Evolutionary conservation across 2,329 filamentous ascomycete genomes (phyloP), one percentile per base, ranked within the genome.

Genomic region (Lasiodiplodia sp.): DNA sequence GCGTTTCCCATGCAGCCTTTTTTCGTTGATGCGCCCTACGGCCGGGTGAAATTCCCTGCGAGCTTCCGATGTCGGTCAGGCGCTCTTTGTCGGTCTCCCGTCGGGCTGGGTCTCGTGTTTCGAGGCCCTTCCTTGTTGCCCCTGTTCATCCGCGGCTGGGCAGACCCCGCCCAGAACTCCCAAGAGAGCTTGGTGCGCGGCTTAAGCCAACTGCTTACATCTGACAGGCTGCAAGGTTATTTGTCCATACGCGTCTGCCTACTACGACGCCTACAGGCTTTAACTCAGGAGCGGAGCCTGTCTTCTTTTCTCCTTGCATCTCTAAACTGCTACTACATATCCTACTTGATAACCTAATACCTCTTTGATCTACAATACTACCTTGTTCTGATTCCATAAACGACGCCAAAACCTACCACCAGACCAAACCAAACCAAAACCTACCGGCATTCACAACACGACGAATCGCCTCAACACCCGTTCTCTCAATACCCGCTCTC

Each of bases 141-240:
- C 31, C 16, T 21, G 16, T 16, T 21, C 16, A 12, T 21, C 37
- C 31, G 34, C 11, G 34, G 16, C 56, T 18, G 12, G 31, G 25
- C 7, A 1, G 16, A n/a, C 53, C 34, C 25, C 31, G 53, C 53
- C 53, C 5, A 57, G 53, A 38, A 12, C 21, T 16, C 21, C 56
- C 21, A 58, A 58, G 56, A 28, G 56, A 40, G 56, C 56, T 58
- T 58, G 56, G 56, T 58, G 23, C 21, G 21, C 37, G 37, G 56
- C 56, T 58, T 44, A 58, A 58, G 34, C 56, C 34, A 40, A 58
- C 56, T 44, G 23, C 21, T 12, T 18, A 8, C 11, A 12, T 16
- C 49, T n/a, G 6, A 23, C 49, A n/a, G 10, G 49, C 21, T 38
- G 18, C 31, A 23, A 2, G 14, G 21, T 12, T 18, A 23, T 11